These are phyloP conservation scores for Apostasia shenzhenica DNA, from an alignment of 106 monocot genomes.

Conservation along the genomic window DNA sequence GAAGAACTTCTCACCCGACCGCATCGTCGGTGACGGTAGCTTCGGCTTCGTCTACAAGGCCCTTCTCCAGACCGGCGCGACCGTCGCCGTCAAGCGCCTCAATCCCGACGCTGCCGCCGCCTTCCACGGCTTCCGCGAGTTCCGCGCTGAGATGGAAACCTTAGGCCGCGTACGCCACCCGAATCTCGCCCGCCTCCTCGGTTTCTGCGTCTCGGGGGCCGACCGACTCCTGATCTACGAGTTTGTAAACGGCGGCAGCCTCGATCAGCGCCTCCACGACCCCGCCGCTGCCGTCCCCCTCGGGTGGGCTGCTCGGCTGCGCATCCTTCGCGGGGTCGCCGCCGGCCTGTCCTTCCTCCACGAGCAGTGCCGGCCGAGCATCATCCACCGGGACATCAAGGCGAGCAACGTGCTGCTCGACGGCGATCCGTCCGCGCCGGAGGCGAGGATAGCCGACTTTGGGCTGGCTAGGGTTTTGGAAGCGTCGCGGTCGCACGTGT, in stretches of 20 bases:
- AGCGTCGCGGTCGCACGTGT: conserved; percentile 27
- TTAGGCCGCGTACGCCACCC: conserved; percentile 53
- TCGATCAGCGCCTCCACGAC: conserved; percentile 77
- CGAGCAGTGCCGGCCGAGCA: conserved; percentile 48
- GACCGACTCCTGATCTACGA: conserved; percentile 85
- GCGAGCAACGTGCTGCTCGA: conserved; percentile 75
- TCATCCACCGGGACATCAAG: conserved; percentile 94
- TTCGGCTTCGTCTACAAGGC: conserved; percentile 94
- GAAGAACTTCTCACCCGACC: conserved; percentile 48
- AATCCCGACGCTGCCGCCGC: conserved; percentile 39
- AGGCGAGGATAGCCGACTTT: conserved; percentile 62
- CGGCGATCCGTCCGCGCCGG: conserved; percentile 32
- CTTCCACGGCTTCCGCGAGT: conserved; percentile 68
- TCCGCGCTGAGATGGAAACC: conserved; percentile 84
- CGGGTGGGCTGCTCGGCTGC: conserved; percentile 33
- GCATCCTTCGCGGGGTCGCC: conserved; percentile 46
- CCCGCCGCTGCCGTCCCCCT: conserved; percentile 9
- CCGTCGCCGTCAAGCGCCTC: conserved; percentile 82
- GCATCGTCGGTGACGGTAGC: conserved; percentile 80
- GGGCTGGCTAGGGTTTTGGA: conserved; percentile 65
- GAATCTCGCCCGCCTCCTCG: conserved; percentile 63
- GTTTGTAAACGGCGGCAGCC: conserved; percentile 54
- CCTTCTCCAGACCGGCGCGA: conserved; percentile 33
- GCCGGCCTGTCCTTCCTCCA: conserved; percentile 67
- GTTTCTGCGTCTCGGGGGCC: conserved; percentile 55